Percentiles rank a stretch among this genome's conserved stretches.
phyloP scores from a whole-genome alignment of 2,329 filamentous ascomycete genomes.

The Colletotrichum lentis region DNA sequence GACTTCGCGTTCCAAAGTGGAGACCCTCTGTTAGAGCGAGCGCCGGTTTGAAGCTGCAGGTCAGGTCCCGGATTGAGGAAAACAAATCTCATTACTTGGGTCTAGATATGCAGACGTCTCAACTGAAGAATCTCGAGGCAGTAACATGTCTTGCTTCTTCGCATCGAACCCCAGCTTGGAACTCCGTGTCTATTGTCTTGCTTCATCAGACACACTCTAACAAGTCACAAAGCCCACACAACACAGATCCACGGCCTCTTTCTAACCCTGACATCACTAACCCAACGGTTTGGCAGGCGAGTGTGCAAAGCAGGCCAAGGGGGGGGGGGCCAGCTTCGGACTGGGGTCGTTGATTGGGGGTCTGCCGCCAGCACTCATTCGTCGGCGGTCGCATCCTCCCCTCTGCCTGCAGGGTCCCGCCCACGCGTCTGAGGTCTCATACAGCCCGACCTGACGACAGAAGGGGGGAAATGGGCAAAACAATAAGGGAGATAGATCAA shows the following conservation, averaged over 20 bases:
- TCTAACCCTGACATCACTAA: slow-evolving; percentile 33
- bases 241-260: slow-evolving; percentile 17
- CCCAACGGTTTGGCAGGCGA: slow-evolving; percentile 32
- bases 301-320: slow-evolving; percentile 27
- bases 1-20: slow-evolving; percentile 26
- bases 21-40: slow-evolving; percentile 8
- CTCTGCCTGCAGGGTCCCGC: slow-evolving; percentile 36
- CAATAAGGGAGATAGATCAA: slow-evolving; percentile 24
- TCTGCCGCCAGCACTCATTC: slow-evolving; percentile 24
- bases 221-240: slow-evolving; percentile 7
- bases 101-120: slow-evolving; percentile 34
- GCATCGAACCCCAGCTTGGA: not conserved
- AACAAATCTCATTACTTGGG: slow-evolving; percentile 28
- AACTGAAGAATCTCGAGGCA: slow-evolving; percentile 33
- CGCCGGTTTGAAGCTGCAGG: slow-evolving; percentile 26
- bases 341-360: slow-evolving; percentile 24
- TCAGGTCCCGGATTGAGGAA: slow-evolving; percentile 31
- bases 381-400: slow-evolving; percentile 18
- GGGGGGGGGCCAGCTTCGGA: slow-evolving; percentile 7
- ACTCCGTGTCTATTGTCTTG: slow-evolving; percentile 7
- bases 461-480: slow-evolving; percentile 17
- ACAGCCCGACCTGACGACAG: slow-evolving; percentile 14
- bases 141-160: slow-evolving; percentile 16
- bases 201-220: slow-evolving; percentile 18
- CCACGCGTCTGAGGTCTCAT: slow-evolving; percentile 36